phyloP scores from a whole-genome alignment of 179 eudicot species.

The Vitellaria paradoxa region DNA sequence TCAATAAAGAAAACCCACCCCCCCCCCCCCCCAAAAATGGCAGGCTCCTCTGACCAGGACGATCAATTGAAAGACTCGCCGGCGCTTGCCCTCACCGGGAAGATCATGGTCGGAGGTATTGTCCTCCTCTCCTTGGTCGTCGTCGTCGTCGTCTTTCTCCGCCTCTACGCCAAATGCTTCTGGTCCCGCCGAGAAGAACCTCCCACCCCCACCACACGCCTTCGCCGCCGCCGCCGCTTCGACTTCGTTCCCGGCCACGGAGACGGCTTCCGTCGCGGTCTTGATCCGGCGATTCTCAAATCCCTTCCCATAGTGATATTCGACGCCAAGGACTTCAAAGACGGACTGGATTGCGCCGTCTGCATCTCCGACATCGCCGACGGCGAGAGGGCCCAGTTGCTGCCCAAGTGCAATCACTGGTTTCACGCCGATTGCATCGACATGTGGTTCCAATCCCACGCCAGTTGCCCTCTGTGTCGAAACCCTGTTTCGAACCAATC shows the following conservation, averaged over 20 bases:
- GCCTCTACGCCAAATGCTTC: slow-evolving; percentile 56
- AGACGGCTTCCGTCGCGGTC: slow-evolving; percentile 39
- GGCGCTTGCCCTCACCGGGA: slow-evolving; percentile 13
- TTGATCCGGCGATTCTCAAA: slow-evolving; percentile 48
- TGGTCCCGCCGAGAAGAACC: slow-evolving; percentile 32
- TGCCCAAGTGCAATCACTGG: slow-evolving; percentile 81
- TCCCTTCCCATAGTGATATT: slow-evolving; percentile 46
- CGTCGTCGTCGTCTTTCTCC: slow-evolving; percentile 46
- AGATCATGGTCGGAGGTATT: slow-evolving; percentile 47
- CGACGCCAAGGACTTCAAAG: slow-evolving; percentile 45
- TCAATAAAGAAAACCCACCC: neutral
- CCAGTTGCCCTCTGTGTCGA: slow-evolving; percentile 86
- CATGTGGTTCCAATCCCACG: slow-evolving; percentile 84
- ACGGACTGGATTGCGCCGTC: slow-evolving; percentile 73
- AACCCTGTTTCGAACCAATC: slow-evolving; percentile 22
- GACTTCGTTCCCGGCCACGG: slow-evolving; percentile 23
- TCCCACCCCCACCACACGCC: slow-evolving; percentile 34
- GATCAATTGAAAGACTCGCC: slow-evolving; percentile 24
- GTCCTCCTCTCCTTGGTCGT: slow-evolving; percentile 50
- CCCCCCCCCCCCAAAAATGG: slow-evolving; percentile 41
- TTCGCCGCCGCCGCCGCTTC: slow-evolving; percentile 27
- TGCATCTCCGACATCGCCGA: slow-evolving; percentile 68
- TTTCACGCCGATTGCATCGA: slow-evolving; percentile 86
- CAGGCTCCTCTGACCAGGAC: slow-evolving; percentile 14
- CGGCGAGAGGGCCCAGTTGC: slow-evolving; percentile 59